Evolutionary conservation across 805 yeast genomes (phyloP).

Genomic region (Metschnikowia rubicola): DNA sequence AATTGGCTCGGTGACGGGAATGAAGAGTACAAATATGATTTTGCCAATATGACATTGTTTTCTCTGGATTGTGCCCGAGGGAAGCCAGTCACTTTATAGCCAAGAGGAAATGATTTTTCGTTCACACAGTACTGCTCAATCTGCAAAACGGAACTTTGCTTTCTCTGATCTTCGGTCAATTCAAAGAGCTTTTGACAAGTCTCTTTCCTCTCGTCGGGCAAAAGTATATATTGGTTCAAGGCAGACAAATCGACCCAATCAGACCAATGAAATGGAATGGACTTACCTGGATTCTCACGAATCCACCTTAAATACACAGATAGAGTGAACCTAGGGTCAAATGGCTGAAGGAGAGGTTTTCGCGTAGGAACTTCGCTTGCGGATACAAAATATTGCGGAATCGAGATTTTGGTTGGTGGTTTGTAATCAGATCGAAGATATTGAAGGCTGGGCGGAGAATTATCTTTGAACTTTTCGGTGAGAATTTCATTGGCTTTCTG

Average conservation of each 20-base stretch:
- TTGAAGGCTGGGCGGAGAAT: slow-evolving; percentile 1
- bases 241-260: slow-evolving; percentile 17
- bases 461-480: slow-evolving; percentile 5
- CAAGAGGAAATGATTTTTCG: slow-evolving; percentile 18
- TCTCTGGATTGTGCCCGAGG: slow-evolving; percentile 25
- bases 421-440: slow-evolving; percentile 8
- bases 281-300: slow-evolving; percentile 3
- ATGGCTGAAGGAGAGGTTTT: slow-evolving; percentile 14
- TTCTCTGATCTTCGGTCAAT: slow-evolving; percentile 9
- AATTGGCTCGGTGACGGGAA: slow-evolving; percentile 30
- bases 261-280: slow-evolving; percentile 21
- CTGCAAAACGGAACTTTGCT: slow-evolving; percentile 4
- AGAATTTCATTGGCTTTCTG: not conserved
- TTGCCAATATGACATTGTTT: slow-evolving; percentile 27
- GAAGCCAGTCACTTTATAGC: slow-evolving; percentile 19
- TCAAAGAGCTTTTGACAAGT: slow-evolving; percentile 22
- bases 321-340: slow-evolving; percentile 23
- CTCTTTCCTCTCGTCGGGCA: slow-evolving; percentile 8
- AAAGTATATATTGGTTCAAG: slow-evolving; percentile 13
- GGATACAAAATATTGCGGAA: slow-evolving; percentile 4
- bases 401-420: slow-evolving; percentile 4
- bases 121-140: slow-evolving; percentile 22
- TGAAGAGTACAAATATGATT: slow-evolving; percentile 24
- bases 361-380: not conserved
- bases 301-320: slow-evolving; percentile 18